Evolutionary conservation across 257 asterid genomes (phyloP).

Genomic region (Eustoma russellianum): DNA sequence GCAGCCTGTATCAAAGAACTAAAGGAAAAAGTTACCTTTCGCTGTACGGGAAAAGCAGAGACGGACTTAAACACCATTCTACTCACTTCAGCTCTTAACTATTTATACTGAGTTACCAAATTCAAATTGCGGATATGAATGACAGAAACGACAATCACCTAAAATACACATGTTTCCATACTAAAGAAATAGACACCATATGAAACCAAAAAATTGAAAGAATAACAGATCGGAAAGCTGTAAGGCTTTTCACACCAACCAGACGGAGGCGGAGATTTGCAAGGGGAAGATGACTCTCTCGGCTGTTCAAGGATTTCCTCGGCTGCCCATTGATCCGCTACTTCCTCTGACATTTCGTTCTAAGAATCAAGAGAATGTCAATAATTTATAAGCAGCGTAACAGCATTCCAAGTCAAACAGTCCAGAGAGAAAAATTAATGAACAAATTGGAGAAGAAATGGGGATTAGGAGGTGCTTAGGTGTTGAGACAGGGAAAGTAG

Average conservation of each 20-base stretch:
- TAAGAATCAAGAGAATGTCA: not conserved
- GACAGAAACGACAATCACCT: no score
- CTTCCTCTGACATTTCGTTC: conserved; percentile 13
- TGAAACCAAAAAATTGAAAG: not conserved
- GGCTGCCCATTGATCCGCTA: conserved; percentile 7
- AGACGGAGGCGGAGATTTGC: conserved; percentile 44
- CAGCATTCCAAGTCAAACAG: conserved; percentile 10
- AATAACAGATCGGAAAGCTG: conserved; percentile 7
- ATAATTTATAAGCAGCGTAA: not conserved
- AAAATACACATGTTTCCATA: no score
- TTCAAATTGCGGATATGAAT: not conserved
- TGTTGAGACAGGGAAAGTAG: no score
- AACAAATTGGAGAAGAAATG: not conserved
- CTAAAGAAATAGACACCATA: no score
- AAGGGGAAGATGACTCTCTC: conserved; percentile 43
- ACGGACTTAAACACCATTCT: no score
- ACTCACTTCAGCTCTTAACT: no score
- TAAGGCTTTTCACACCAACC: conserved; percentile 7
- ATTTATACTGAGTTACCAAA: no score
- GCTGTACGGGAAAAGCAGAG: no score
- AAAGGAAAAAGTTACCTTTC: no score
- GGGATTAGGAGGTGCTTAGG: not conserved
- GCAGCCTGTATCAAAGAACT: no score
- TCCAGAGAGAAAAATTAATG: no score
- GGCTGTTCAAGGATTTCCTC: conserved; percentile 14